Percentiles rank a stretch among this genome's conserved stretches.
phyloP scores from a whole-genome alignment of 805 yeast species.

The Sungouiozyma ichnusensis region DNA sequence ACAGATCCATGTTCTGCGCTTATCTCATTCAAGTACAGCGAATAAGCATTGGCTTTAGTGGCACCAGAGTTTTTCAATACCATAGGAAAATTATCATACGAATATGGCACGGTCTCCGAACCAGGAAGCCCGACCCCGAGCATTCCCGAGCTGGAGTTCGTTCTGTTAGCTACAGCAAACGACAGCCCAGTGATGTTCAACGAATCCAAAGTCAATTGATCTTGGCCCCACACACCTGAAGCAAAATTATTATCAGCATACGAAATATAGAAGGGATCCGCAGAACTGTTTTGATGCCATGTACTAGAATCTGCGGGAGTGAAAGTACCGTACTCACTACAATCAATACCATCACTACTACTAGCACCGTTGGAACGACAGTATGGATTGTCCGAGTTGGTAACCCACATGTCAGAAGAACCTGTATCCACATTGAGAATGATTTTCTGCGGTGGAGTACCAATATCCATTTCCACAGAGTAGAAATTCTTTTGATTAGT shows the following conservation, averaged over 20 bases:
- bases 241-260: conserved; percentile 46
- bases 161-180: conserved; percentile 27
- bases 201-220: conserved; percentile 40
- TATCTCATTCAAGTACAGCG: conserved; percentile 41
- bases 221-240: conserved; percentile 43
- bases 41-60: conserved; percentile 33
- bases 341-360: conserved; percentile 15
- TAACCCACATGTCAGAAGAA: conserved; percentile 52
- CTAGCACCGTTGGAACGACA: conserved; percentile 9
- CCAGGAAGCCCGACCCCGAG: conserved; percentile 45
- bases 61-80: conserved; percentile 18
- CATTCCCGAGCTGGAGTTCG: conserved; percentile 34
- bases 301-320: conserved; percentile 26
- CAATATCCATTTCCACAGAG: conserved; percentile 31
- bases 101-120: conserved; percentile 46
- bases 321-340: conserved; percentile 35
- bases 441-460: conserved; percentile 35
- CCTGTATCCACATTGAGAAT: conserved; percentile 53
- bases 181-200: conserved; percentile 24
- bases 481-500: conserved; percentile 37
- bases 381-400: conserved; percentile 28
- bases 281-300: conserved; percentile 26
- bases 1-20: conserved; percentile 36
- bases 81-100: conserved; percentile 14
- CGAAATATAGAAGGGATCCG: conserved; percentile 30